Base-by-base conservation (phyloP, 805 yeast species). In the Wickerhamiella vanderwaltii region DNA sequence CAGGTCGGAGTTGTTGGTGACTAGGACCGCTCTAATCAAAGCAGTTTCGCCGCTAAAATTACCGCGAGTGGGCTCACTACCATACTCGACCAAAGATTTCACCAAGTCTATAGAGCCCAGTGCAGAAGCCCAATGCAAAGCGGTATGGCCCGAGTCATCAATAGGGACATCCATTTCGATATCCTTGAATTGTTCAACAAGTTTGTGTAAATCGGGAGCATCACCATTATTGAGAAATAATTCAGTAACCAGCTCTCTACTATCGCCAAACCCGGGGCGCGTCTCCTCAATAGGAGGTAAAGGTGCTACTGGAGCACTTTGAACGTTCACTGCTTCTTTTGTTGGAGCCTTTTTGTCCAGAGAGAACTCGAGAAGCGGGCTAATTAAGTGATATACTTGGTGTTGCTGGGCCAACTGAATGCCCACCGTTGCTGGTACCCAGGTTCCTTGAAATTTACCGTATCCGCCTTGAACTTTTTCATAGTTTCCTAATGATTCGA, bases 81-180 rank as follows among this genome's bases (percentile, higher is more conserved):
- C 82, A 33, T 70, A 66, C 29, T 71, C 64, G 23, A 91, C 79
- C 12, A 84, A 67, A 29, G 77, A 77, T 33, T 66, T 73, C 3
- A 85, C 88, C 39, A 87, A 67, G 2, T 75, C 64, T 1, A 78
- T 61, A 44, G 84, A 75, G 0, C 94, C 97, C 58, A 91, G 69
- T 0, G 96, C 83, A 12, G 96, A 77, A 3, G 96, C 93, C 93
- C 97, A 83, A 60, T 91, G 99, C 44, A 91, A 67, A 0, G 95
- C 85, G 0, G 95, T 80, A 56, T 91, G 91, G 0, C 97, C 96
- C 44, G 79, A 75, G 51, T 83, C 93, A 60, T 93, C 99, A 34
- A 93, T 82, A 1, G 95, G 78, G 25, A 85, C 83, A 54, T 85
- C 91, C 39, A 87, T 67, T 45, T 75, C 71, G 3, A 38, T 32